These are phyloP conservation scores for Teunomyces gatunensis DNA, from an alignment of 805 yeast genomes.

Conservation along the genomic window DNA sequence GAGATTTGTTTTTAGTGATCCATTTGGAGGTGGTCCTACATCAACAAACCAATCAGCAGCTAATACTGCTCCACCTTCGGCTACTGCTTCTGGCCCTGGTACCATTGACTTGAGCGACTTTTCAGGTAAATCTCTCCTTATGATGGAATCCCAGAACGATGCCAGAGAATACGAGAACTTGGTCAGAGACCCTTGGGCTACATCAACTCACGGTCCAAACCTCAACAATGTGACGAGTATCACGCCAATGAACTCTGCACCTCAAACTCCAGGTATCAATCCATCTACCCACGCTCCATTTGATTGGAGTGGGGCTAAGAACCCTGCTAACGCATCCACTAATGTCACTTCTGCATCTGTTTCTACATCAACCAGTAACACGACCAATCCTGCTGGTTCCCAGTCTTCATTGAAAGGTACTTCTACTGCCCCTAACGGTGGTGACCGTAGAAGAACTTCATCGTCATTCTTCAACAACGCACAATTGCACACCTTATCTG, in stretches of 20 bases:
- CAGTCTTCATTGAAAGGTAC: conserved; percentile 1
- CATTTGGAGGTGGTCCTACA: conserved; percentile 29
- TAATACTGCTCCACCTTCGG: conserved; percentile 6
- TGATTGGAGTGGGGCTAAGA: conserved; percentile 31
- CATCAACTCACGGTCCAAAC: conserved; percentile 1
- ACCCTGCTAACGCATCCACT: conserved; percentile 8
- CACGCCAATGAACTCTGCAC: conserved; percentile 24
- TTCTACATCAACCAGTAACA: background rate
- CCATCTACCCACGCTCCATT: conserved; percentile 15
- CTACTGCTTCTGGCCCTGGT: conserved; percentile 12
- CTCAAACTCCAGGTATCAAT: conserved; percentile 39
- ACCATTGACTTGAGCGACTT: conserved; percentile 34
- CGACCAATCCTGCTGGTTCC: conserved; percentile 3
- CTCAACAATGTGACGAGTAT: conserved; percentile 6
- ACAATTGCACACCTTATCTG: conserved; percentile 5
- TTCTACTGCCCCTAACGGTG: conserved; percentile 4
- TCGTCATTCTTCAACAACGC: conserved; percentile 47
- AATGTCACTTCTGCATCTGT: background rate
- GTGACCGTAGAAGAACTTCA: conserved; percentile 51
- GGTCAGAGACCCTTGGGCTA: conserved; percentile 47
- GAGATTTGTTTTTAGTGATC: conserved; percentile 69
- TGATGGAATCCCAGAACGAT: conserved; percentile 47
- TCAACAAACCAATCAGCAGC: background rate
- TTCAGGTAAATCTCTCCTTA: conserved; percentile 41
- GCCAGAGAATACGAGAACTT: conserved; percentile 47